Evolutionary conservation across 208 protist genomes (phyloP), one percentile per base, ranked within the genome.

Genomic region (Novymonas esmeraldas): DNA sequence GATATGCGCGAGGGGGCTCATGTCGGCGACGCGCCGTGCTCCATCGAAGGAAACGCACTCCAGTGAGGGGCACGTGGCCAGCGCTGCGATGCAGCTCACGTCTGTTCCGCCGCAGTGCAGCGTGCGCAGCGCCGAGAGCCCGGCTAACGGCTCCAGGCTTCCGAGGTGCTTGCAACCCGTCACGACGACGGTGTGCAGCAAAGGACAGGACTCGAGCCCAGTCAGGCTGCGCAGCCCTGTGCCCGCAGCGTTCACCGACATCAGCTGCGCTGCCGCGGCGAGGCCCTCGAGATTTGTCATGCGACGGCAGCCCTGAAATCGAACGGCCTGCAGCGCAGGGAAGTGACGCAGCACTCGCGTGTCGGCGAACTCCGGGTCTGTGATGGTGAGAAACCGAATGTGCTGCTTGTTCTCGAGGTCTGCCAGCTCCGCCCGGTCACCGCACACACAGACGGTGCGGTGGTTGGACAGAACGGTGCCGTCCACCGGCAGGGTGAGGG

Each of bases 201-300:
- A n/a, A n/a, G n/a, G n/a, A n/a, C n/a, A n/a, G n/a, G n/a, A n/a
- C n/a, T n/a, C n/a, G n/a, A n/a, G n/a, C n/a, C n/a, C n/a, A n/a
- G n/a, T n/a, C n/a, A n/a, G n/a, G n/a, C n/a, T n/a, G n/a, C n/a
- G n/a, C n/a, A n/a, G n/a, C n/a, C n/a, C n/a, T n/a, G n/a, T n/a
- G n/a, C 58, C 58, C 45, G 58, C 58, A 14, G 58, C 58, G 58
- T 64, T 51, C 31, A 64, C 13, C 9, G 58, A 54, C 58, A 54
- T 64, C 39, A 64, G 58, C 4, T 11, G 42, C 45, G 11, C 2
- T 11, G 24, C 39, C 2, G 45, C 49, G 49, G 48, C 26, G 36
- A 66, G 36, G 22, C 61, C 61, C 13, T 46, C 14, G 36, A 58
- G 11, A 50, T 66, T 45, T 20, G 36, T 64, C 2, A 64, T 31